Evolutionary conservation across 2,329 filamentous ascomycete species (phyloP).

Genomic region (Trichoderma semiorbis): DNA sequence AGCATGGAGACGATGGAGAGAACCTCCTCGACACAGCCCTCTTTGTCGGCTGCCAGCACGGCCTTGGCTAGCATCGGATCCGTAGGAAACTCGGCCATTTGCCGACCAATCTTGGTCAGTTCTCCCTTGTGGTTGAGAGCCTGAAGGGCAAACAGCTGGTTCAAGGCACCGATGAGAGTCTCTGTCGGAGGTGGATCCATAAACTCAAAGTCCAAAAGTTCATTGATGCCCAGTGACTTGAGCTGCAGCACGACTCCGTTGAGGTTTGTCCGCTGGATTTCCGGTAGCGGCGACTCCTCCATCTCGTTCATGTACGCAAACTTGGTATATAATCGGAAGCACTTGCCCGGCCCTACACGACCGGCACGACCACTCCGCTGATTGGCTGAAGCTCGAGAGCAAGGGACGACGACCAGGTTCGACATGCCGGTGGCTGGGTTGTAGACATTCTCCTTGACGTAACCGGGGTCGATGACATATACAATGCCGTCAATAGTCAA

Average conservation of each 20-base stretch:
- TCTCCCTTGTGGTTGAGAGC: conserved; percentile 85
- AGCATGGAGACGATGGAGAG: conserved; percentile 94
- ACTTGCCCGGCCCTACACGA: conserved; percentile 87
- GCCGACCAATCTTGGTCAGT: conserved; percentile 83
- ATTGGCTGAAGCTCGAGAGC: conserved; percentile 86
- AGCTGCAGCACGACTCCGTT: conserved; percentile 79
- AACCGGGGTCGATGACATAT: conserved; percentile 93
- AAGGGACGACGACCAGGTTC: conserved; percentile 84
- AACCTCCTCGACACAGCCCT: conserved; percentile 91
- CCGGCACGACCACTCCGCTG: conserved; percentile 91
- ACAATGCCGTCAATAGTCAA: conserved; percentile 95
- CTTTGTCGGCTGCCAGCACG: conserved; percentile 81
- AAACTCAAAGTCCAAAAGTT: conserved; percentile 91
- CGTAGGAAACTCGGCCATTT: conserved; percentile 93
- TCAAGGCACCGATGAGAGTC: conserved; percentile 81
- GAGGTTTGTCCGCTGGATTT: conserved; percentile 88
- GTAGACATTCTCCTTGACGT: conserved; percentile 93
- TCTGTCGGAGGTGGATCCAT: conserved; percentile 91
- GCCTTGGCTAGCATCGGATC: conserved; percentile 90
- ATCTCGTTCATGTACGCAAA: conserved; percentile 94
- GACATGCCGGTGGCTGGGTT: conserved; percentile 92
- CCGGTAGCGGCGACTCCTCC: conserved; percentile 85
- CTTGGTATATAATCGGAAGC: conserved; percentile 89
- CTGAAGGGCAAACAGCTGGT: conserved; percentile 87
- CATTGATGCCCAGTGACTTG: conserved; percentile 87